Evolutionary conservation across 192 early-diverging fungal species (phyloP).

Genomic region (Diversispora eburnea): DNA sequence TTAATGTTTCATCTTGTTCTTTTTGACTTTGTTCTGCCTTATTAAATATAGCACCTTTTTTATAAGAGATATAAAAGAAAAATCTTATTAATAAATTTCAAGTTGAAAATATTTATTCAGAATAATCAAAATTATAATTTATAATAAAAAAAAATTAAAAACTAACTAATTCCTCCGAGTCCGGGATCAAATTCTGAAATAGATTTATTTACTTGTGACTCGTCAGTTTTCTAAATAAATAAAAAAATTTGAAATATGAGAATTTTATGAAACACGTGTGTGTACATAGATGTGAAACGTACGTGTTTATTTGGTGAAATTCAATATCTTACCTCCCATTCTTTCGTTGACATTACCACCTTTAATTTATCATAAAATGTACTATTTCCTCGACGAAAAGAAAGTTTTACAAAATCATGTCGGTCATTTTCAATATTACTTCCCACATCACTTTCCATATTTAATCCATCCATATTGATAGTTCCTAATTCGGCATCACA

Average conservation of each 20-base stretch:
- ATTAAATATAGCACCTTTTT: constrained; percentile 55
- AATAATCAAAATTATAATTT: not conserved
- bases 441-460: not conserved
- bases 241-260: too few relatives aligned
- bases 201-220: not conserved
- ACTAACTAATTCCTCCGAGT: constrained; percentile 50
- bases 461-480: constrained; percentile 10
- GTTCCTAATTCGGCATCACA: constrained; percentile 65
- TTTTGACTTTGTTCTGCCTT: constrained; percentile 62
- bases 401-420: constrained; percentile 57
- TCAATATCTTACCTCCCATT: constrained; percentile 58
- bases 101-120: not conserved
- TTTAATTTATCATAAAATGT: constrained; percentile 64
- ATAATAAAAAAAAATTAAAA: not conserved
- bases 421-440: not conserved
- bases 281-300: too few relatives aligned
- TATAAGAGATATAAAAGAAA: too few relatives aligned
- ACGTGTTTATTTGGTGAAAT: too few relatives aligned
- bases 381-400: constrained; percentile 74
- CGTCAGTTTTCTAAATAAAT: not conserved
- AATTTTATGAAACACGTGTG: too few relatives aligned
- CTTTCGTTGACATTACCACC: constrained; percentile 51
- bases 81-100: too few relatives aligned
- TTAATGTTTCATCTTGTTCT: constrained; percentile 64
- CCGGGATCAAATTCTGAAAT: constrained; percentile 26